These are phyloP conservation scores for Colletotrichum chrysophilum DNA, from an alignment of 2,329 filamentous ascomycete genomes.

Conservation along the genomic window DNA sequence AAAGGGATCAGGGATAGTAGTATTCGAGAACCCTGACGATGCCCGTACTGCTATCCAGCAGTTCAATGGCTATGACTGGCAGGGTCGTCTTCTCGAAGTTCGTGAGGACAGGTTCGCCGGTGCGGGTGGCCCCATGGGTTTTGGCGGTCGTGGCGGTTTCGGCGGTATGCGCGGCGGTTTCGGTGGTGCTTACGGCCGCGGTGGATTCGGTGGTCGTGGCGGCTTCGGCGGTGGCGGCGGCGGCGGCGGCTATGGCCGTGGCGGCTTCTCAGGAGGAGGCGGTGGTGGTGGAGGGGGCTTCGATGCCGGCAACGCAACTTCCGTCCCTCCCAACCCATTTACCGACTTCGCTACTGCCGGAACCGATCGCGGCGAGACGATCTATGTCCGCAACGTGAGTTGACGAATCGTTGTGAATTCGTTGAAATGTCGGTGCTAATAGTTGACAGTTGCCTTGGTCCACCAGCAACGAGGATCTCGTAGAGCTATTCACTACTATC, in stretches of 20 bases:
- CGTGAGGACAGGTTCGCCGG: conserved; percentile 94
- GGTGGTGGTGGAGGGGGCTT: conserved; percentile 35
- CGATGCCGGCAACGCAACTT: conserved; percentile 53
- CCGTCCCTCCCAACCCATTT: conserved; percentile 82
- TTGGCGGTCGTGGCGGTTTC: conserved; percentile 64
- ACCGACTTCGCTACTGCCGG: conserved; percentile 91
- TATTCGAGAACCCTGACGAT: conserved; percentile 94
- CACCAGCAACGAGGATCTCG: conserved; percentile 95
- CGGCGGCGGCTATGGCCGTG: conserved; percentile 47
- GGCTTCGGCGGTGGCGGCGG: conserved; percentile 47
- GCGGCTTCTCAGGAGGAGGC: conserved; percentile 45
- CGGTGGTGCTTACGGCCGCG: conserved; percentile 57
- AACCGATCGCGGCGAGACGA: conserved; percentile 80
- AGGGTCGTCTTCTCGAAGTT: conserved; percentile 90
- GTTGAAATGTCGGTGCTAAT: conserved; percentile 17
- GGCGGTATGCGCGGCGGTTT: conserved; percentile 65
- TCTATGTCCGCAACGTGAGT: conserved; percentile 97
- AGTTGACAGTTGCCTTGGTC: conserved; percentile 87
- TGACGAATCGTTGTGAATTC: neutral
- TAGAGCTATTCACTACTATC: conserved; percentile 97
- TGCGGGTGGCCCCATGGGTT: conserved; percentile 55
- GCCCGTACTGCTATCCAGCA: conserved; percentile 95
- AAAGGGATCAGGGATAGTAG: conserved; percentile 96
- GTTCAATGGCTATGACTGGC: conserved; percentile 99
- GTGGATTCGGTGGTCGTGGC: conserved; percentile 48